Conservation (phyloP, 1,284 basidiomycete genomes). For the Marasmius fiardii region DNA sequence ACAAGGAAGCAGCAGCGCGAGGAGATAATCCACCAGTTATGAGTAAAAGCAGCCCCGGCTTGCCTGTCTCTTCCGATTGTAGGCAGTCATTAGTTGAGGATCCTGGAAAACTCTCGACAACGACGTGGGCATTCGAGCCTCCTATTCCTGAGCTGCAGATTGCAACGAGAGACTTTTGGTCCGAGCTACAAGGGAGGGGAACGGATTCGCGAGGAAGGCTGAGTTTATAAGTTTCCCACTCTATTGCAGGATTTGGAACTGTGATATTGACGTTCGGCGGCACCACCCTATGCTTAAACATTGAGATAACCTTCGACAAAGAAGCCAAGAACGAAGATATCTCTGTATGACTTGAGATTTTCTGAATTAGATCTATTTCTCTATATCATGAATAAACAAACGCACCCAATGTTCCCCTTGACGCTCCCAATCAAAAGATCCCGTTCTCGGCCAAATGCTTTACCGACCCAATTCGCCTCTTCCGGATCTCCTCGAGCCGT, state of each 20-base stretch:
- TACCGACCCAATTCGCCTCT: constrained; percentile 47
- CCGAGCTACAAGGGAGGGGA: constrained; percentile 17
- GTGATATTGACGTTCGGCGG: constrained; percentile 37
- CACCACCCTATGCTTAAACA: constrained; percentile 30
- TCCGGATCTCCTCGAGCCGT: constrained; percentile 48
- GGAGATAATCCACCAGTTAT: constrained; percentile 35
- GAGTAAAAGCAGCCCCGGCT: constrained; percentile 28
- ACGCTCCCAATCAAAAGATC: constrained; percentile 39
- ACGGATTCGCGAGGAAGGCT: constrained; percentile 16
- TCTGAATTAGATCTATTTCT: too few relatives aligned
- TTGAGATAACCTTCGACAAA: constrained; percentile 35
- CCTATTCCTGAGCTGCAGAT: constrained; percentile 43
- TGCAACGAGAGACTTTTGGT: constrained; percentile 27
- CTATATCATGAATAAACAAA: constrained; percentile 25
- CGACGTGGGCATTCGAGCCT: constrained; percentile 37
- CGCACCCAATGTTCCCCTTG: constrained; percentile 44
- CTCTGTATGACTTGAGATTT: too few relatives aligned
- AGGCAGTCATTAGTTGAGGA: too few relatives aligned
- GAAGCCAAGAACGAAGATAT: constrained; percentile 38
- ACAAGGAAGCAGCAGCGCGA: constrained; percentile 21
- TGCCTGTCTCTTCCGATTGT: neutral
- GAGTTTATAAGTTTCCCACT: constrained; percentile 28
- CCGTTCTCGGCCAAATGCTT: constrained; percentile 26
- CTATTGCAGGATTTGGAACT: constrained; percentile 32
- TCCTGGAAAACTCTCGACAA: constrained; percentile 34